Evolutionary conservation across 306 rosid species (phyloP), one percentile per base, ranked within the genome.

Genomic region (Medicago arabica): DNA sequence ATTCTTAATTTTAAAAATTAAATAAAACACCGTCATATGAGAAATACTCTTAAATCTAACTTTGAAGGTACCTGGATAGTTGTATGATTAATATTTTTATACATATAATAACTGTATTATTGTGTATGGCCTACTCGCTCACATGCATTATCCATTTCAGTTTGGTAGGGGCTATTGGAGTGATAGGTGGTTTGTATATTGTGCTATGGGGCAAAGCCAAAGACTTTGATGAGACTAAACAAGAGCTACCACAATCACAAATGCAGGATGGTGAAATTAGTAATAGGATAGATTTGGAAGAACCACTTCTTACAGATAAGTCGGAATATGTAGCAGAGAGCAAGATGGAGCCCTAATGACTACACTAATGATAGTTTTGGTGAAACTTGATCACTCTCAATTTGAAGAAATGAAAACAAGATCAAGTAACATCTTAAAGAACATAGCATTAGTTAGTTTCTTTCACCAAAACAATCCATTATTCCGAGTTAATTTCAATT

Each of bases 161-260:
- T 82, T 81, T 89, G 85, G 5, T 85, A 17, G 93, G 97, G 7
- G 92, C 83, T 14, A 1, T 89, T 44, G 89, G 83, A 18, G 92
- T 89, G 71, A 79, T 87, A 1, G 8, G 15, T 72, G 97, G 94
- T 18, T 80, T 91, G 73, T 91, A 89, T 66, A 57, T 85, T 21
- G 92, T 89, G 43, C 73, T 91, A 7, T 89, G 94, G 97, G 91
- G 97, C 11, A 91, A 91, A 75, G 92, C 87, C n/a, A 74, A 77
- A 38, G 91, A 91, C 34, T 62, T 76, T 47, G 69, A 83, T 65
- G 86, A 25, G 58, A 67, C 5, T 18, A 81, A 81, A 72, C 67
- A 50, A 50, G 85, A 70, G 78, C 49, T 41, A 17, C 57, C 53
- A 19, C 44, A 71, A 61, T 8, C 75, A 75, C 81, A 67, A 44